Evolutionary conservation across 441 rosid genomes (phyloP), one percentile per base, ranked within the genome.

Genomic region (Bocquillonia castaneifolia): DNA sequence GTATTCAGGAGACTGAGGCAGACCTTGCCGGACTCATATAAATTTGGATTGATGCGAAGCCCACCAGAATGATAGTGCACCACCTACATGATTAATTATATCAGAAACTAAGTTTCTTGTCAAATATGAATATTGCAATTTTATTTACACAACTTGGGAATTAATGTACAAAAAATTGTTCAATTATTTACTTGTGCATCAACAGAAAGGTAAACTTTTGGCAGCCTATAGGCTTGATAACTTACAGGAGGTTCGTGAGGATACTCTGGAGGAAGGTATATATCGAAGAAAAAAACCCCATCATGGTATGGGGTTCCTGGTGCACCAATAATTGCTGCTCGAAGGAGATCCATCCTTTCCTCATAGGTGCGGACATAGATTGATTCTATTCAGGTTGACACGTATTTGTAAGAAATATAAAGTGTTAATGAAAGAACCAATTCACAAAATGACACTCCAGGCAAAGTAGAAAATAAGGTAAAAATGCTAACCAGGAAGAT

Each of bases 1-100:
- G 96, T 94, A 60, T 93, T 93, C 52, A 93, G 78, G 26, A 93
- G 96, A 79, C 99, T 91, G 61, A 93, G 82, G 74, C 99, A 93
- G 72, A 93, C 89, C 77, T 81, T 88, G 61, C 99, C 97, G 0
- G 93, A 88, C 80, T 93, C 96, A 1, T 91, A 91, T 73, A 93
- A 66, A 80, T 93, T 91, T 9, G 99, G 99, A 79, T 93, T 93
- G 28, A 93, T 72, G 28, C 97, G 89, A 68, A 93, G 88, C 59
- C 99, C 99, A 32, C 92, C 86, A 17, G 97, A 94, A 64, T 75
- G 87, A 80, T 91, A 94, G 73, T 89, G 85, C 63, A 91, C 93
- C 78, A 77, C 61, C 97, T 93, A 91, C 79, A 82, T 48, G 66
- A 59, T 29, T 52, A 22, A 47, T 70, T n/a, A 26, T 3, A 50